These are phyloP conservation scores for Sextonia rubra DNA, from an alignment of 164 flowering plant species.

Conservation along the genomic window DNA sequence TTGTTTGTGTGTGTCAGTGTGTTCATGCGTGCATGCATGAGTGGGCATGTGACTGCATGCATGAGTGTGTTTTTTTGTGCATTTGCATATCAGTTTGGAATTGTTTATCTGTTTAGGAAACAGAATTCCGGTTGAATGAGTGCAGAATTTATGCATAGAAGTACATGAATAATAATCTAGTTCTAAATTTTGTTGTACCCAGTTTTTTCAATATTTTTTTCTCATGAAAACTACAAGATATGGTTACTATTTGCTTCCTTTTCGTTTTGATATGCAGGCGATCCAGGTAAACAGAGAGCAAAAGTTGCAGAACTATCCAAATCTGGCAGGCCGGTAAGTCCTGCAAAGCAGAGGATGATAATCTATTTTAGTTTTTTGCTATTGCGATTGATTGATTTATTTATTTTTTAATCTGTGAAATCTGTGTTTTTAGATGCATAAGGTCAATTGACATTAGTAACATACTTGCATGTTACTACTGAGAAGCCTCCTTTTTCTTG, in stretches of 20 bases:
- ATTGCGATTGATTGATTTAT: too few relatives aligned
- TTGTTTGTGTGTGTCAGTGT: too few relatives aligned
- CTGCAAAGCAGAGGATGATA: neutral
- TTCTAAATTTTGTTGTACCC: too few relatives aligned
- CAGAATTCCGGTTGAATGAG: neutral
- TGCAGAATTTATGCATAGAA: neutral
- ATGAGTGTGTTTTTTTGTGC: too few relatives aligned
- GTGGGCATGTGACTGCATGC: too few relatives aligned
- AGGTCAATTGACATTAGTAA: neutral
- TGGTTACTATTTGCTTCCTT: constrained; percentile 5
- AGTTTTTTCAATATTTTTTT: too few relatives aligned
- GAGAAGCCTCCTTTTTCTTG: neutral
- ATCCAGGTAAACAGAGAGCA: constrained; percentile 72
- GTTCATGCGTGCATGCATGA: too few relatives aligned
- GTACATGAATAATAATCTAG: neutral
- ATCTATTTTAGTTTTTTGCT: neutral
- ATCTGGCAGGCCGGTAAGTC: constrained; percentile 81
- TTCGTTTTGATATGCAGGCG: constrained; percentile 37
- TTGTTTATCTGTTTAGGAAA: neutral
- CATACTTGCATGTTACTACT: neutral
- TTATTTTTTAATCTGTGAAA: neutral
- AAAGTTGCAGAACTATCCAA: constrained; percentile 63
- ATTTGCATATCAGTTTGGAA: neutral
- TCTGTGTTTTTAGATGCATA: neutral
- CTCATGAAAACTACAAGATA: neutral